These are phyloP conservation scores for Mesostigma viride DNA, from an alignment of 139 green algal species.

Conservation along the genomic window DNA sequence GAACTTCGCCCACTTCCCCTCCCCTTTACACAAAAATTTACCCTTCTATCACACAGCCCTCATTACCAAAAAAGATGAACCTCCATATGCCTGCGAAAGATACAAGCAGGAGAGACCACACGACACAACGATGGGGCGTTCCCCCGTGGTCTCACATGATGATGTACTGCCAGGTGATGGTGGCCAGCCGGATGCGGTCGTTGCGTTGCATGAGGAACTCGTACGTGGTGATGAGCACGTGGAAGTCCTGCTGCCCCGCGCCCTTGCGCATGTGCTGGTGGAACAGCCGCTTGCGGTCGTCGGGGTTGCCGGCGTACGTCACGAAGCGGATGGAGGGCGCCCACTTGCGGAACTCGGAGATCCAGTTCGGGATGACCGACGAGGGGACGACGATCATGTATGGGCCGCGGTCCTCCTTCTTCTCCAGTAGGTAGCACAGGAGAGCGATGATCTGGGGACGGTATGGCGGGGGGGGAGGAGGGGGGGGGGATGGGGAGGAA, in stretches of 20 bases:
- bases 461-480: no score
- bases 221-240: constrained; percentile 38
- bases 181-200: constrained; percentile 25
- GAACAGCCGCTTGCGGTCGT: constrained; percentile 15
- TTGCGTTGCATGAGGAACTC: constrained; percentile 34
- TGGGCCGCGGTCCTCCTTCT: constrained; percentile 27
- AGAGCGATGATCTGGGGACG: constrained; percentile 29
- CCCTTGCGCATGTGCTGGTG: background rate
- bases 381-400: constrained; percentile 37
- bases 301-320: constrained; percentile 24
- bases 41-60: no score
- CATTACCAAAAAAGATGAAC: no score
- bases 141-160: no score
- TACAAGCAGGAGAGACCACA: no score
- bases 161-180: constrained; percentile 31
- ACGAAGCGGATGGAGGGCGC: constrained; percentile 16
- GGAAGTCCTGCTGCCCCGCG: constrained; percentile 5
- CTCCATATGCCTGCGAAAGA: no score
- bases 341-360: constrained; percentile 25
- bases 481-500: no score
- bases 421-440: constrained; percentile 30
- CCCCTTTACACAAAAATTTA: no score
- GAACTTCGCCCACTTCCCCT: no score
- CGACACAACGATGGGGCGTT: no score
- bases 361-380: constrained; percentile 40